phyloP scores from a whole-genome alignment of 148 eudicot species.

The Polygonum maritimum region DNA sequence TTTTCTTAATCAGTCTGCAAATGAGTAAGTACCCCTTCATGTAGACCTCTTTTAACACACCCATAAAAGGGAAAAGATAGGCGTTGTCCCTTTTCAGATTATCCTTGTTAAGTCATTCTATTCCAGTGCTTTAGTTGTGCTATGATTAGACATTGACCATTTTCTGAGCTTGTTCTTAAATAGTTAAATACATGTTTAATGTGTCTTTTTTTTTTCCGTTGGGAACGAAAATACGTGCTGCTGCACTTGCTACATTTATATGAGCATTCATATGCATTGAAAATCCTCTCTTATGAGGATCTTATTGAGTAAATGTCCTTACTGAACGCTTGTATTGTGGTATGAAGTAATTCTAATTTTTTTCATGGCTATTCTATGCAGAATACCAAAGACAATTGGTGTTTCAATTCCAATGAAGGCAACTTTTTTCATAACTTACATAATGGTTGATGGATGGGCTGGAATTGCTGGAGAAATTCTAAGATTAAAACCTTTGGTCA shows the following conservation, averaged over 20 bases:
- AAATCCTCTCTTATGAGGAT: neutral
- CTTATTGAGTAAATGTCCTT: neutral
- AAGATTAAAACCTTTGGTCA: conserved; percentile 49
- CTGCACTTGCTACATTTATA: neutral
- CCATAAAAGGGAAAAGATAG: neutral
- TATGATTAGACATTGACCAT: neutral
- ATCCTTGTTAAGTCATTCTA: neutral
- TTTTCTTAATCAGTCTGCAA: conserved; percentile 52
- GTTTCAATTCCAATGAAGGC: conserved; percentile 71
- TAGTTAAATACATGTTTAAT: neutral
- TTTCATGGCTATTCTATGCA: conserved; percentile 16
- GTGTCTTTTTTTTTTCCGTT: neutral
- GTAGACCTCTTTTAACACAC: neutral
- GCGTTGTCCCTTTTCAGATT: neutral
- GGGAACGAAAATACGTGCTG: neutral
- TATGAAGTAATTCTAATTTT: neutral
- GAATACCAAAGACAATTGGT: conserved; percentile 59
- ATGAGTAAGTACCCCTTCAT: conserved; percentile 32
- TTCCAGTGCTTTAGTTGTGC: neutral
- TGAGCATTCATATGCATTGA: neutral
- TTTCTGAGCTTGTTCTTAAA: neutral
- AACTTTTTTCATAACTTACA: conserved; percentile 67
- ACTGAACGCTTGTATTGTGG: neutral
- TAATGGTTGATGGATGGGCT: conserved; percentile 84
- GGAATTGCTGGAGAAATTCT: conserved; percentile 69